phyloP scores from a whole-genome alignment of 148 eudicot genomes.

The Salicornia ramosissima region DNA sequence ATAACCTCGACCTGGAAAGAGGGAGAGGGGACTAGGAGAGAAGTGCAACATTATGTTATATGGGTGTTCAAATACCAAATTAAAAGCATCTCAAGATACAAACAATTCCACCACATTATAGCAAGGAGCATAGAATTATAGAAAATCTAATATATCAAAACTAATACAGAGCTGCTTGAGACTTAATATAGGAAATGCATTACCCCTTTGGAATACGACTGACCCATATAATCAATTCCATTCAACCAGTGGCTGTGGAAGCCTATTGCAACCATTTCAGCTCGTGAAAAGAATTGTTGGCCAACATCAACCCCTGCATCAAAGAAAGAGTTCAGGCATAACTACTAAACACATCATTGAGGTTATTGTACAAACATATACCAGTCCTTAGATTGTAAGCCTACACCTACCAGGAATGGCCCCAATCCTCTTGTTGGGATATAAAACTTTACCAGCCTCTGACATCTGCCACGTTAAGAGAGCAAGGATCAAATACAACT shows the following conservation, averaged over 20 bases:
- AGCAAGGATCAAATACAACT: background rate
- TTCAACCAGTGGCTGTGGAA: conserved; percentile 85
- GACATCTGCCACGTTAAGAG: conserved; percentile 50
- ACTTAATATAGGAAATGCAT: background rate
- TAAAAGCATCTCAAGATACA: background rate
- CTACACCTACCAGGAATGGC: conserved; percentile 59
- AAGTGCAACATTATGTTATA: background rate
- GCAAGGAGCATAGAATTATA: too few species aligned
- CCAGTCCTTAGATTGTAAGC: background rate
- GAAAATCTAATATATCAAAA: background rate
- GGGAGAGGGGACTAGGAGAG: background rate
- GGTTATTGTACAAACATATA: background rate
- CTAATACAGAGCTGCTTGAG: background rate
- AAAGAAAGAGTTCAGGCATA: conserved; percentile 6
- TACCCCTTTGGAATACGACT: conserved; percentile 34
- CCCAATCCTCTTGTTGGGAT: conserved; percentile 51
- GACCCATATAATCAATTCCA: conserved; percentile 81
- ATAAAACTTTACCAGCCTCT: conserved; percentile 28
- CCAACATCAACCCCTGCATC: conserved; percentile 85
- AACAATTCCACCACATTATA: background rate
- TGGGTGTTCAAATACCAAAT: background rate
- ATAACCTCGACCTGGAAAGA: too few species aligned
- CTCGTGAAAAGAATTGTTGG: conserved; percentile 81
- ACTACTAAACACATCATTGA: background rate
- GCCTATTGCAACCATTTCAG: conserved; percentile 88